Evolutionary conservation across 768 basidiomycete species (phyloP), one percentile per base, ranked within the genome.

Genomic region (Boletus vermiculosoides): DNA sequence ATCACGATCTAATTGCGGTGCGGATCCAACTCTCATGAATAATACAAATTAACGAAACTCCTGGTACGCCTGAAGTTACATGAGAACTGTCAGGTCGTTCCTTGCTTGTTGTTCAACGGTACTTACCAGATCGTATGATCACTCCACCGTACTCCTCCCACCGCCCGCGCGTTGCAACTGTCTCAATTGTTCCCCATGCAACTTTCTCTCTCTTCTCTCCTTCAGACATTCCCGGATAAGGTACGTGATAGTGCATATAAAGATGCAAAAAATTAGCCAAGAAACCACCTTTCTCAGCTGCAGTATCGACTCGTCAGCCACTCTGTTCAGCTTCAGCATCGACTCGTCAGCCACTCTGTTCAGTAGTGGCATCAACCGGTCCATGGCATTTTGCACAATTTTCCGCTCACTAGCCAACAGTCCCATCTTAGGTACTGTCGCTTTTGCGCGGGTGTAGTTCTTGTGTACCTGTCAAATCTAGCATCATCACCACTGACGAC

Each of bases 351-450:
- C 46, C 20, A 55, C 18, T 10, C 25, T 44, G 7, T 33, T 25
- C 44, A 67, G 41, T 25, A 63, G 50, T 15, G 66, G 66, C 39
- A 30, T 54, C 54, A 67, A 18, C 5, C 55, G 45, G n/a, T 30
- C 34, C 46, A 67, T 49, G 22, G 36, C 37, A 4, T 12, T 44
- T 11, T 33, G 30, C 36, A 58, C 62, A 1, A 66, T 28, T 58
- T 52, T 47, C 3, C 55, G 47, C 37, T 69, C 67, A 45, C 68
- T 45, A 11, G 70, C 18, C 5, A 67, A 33, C 6, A 69, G 10
- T 4, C 57, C 65, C 66, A 67, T 67, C 33, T 5, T 50, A 16
- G 6, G 42, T 25, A 11, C 6, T 23, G 36, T 56, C 42, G 7
- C 45, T 45, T 23, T 22, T 31, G 18, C n/a, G 20, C n/a, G 12